A percentile compares a stretch with the other conserved stretches of the same genome.
These are phyloP conservation scores for Gracilaria vermiculophylla DNA, from an alignment of 23 red algal species.

Conservation along the genomic window DNA sequence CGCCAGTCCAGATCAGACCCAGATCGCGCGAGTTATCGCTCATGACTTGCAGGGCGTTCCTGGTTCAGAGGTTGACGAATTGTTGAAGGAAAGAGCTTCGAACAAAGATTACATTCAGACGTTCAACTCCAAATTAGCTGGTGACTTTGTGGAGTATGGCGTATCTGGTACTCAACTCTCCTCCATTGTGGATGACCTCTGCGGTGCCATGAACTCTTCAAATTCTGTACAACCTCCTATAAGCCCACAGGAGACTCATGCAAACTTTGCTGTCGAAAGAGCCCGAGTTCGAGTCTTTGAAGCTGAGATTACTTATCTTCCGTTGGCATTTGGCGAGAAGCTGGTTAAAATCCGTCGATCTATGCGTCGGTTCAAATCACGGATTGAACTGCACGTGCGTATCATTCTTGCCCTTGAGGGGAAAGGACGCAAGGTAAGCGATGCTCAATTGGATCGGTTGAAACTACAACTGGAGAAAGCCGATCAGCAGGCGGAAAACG, in stretches of 20 bases:
- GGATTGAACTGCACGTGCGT: conserved; percentile 37
- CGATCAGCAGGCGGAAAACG: conserved; percentile 32
- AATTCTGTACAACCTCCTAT: background rate
- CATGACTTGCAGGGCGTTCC: background rate
- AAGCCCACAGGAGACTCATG: background rate
- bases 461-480: conserved; percentile 60
- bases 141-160: conserved; percentile 49
- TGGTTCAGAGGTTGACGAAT: background rate
- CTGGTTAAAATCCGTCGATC: background rate
- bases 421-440: conserved; percentile 21
- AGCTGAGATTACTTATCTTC: conserved; percentile 47
- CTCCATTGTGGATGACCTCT: background rate
- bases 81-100: background rate
- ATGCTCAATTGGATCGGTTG: conserved; percentile 16
- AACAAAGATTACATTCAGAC: background rate
- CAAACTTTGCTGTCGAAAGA: background rate
- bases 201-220: background rate
- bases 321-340: conserved; percentile 36
- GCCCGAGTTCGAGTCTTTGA: conserved; percentile 59
- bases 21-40: background rate
- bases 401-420: conserved; percentile 49
- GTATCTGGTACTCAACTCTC: background rate
- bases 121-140: background rate
- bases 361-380: conserved; percentile 9
- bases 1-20: background rate